Base-by-base conservation (phyloP, 2,329 filamentous ascomycete genomes). In the Phialocephala sp. region DNA sequence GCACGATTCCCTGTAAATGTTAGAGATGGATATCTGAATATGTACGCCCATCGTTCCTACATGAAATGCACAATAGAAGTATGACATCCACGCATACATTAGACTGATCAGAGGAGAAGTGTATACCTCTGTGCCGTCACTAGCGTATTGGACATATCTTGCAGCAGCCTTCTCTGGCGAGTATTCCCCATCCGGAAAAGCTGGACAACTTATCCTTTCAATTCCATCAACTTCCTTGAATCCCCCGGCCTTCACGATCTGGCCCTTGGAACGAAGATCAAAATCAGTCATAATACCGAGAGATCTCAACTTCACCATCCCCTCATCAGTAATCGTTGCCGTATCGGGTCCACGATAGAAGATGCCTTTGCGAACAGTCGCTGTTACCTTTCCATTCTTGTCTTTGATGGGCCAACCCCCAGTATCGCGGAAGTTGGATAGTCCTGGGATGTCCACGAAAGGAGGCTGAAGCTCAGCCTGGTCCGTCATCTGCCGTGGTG, bases 291-390 rank as follows among this genome's bases (percentile, higher is more conserved):
- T 82, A 69, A 94, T 84, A 20, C 84, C 82, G 62, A 91, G 79
- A 2, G 76, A 70, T 36, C 79, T 80, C 60, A 91, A 79, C 63
- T 79, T 80, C 11, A 77, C 74, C 8, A 85, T 76, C 22, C 88
- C 88, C 9, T 80, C 77, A 15, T 81, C 76, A 0, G 85, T 85
- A 45, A 89, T 78, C 59, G 79, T 79, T 12, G 83, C 85, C n/a
- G 89, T 86, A 71, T 92, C 89, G 2, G 89, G 90, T 52, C 87
- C 87, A 63, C 91, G 87, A 78, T 86, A 94, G 65, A 91, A 78
- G 45, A 88, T 73, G 27, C 83, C 81, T 27, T 79, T 79, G 32
- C 84, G 83, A 65, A 91, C 76, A 64, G 74, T 77, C 74, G 47
- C 36, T 4, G 43, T 39, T 1, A 45, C 36, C 1, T 47, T 73